Percentiles rank a stretch among this genome's conserved stretches.
Evolutionary conservation across 495 filamentous ascomycete genomes (phyloP).

Genomic region (Neurospora sp.): DNA sequence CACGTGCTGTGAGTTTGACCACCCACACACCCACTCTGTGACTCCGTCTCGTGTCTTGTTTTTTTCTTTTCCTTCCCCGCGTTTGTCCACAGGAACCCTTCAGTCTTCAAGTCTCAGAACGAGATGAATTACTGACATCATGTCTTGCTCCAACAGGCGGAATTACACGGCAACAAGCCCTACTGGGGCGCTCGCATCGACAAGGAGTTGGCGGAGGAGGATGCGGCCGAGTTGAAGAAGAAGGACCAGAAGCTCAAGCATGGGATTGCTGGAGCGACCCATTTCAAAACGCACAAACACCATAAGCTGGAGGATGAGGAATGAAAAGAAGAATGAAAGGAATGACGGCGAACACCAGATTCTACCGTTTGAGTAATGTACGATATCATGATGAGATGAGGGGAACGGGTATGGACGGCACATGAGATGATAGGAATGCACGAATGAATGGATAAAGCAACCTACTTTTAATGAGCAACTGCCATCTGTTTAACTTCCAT

Average conservation of each 20-base stretch:
- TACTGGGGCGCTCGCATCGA: conserved; percentile 16
- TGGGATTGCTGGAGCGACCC: not conserved
- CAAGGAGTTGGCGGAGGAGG: conserved; percentile 18
- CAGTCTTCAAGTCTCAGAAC: not conserved
- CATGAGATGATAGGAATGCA: not conserved
- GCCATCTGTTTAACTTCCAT: not conserved
- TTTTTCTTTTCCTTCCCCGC: not conserved
- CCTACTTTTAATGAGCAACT: not conserved
- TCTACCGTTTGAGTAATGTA: not conserved
- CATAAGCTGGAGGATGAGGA: not conserved
- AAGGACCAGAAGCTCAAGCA: conserved; percentile 8
- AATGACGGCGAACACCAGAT: not conserved
- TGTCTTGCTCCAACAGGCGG: conserved; percentile 6
- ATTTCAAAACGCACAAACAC: not conserved
- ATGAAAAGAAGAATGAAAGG: not conserved
- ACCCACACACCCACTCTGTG: not conserved
- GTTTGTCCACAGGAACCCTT: not conserved
- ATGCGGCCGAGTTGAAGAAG: conserved; percentile 12
- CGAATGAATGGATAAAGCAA: not conserved
- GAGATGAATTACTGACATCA: not conserved
- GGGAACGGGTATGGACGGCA: not conserved
- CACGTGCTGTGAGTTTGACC: conserved; percentile 8
- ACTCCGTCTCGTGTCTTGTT: not conserved
- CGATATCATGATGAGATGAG: not conserved
- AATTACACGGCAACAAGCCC: conserved; percentile 14